Conservation (phyloP, 2,329 filamentous ascomycete genomes). For the Blastomyces gilchristii region DNA sequence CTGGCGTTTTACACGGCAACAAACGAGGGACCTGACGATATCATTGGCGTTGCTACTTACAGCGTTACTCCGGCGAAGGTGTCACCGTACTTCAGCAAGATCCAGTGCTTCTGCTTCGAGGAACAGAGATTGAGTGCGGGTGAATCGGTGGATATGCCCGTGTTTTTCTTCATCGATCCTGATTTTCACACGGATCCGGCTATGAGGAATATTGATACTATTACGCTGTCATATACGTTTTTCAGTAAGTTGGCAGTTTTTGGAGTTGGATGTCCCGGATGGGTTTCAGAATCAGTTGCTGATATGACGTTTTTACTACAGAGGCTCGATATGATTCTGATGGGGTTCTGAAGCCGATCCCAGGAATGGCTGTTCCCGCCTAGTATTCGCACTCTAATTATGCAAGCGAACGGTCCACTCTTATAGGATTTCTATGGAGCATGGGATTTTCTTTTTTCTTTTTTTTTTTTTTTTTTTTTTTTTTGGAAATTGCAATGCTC, state of each 20-base stretch:
- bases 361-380: slow-evolving; percentile 18
- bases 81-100: slow-evolving; percentile 97
- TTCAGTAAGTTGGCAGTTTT: slow-evolving; percentile 60
- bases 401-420: background rate
- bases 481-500: background rate
- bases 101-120: slow-evolving; percentile 99
- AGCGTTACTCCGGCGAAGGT: slow-evolving; percentile 93
- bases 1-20: slow-evolving; percentile 96
- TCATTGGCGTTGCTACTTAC: slow-evolving; percentile 96
- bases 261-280: background rate
- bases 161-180: slow-evolving; percentile 98
- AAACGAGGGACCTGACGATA: slow-evolving; percentile 80
- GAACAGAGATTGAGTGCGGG: slow-evolving; percentile 88
- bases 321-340: slow-evolving; percentile 79
- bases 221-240: slow-evolving; percentile 94
- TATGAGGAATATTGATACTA: slow-evolving; percentile 89
- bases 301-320: slow-evolving; percentile 28
- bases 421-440: background rate
- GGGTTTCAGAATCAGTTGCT: background rate
- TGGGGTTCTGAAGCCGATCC: slow-evolving; percentile 54
- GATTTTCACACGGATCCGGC: slow-evolving; percentile 85
- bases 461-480: too few relatives aligned
- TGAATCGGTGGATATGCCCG: slow-evolving; percentile 98
- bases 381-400: background rate
- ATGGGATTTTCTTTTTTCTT: background rate